Evolutionary conservation across 441 rosid species (phyloP).

Genomic region (Adansonia rubrostipa): DNA sequence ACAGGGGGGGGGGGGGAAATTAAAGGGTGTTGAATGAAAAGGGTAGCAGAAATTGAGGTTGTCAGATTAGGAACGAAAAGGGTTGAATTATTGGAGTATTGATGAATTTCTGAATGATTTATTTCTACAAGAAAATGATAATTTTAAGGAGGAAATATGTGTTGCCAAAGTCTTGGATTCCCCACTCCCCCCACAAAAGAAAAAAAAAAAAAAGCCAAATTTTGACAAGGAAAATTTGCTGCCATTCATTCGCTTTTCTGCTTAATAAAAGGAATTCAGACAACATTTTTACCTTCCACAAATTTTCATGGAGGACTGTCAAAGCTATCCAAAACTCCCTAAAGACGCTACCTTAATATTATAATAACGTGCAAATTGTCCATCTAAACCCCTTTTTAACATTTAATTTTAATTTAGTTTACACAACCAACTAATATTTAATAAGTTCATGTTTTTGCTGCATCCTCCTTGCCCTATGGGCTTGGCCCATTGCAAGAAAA

Average conservation of each 20-base stretch:
- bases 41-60: slow-evolving; percentile 15
- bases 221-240: neutral
- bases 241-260: neutral
- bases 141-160: too few relatives aligned
- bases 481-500: neutral
- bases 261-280: neutral
- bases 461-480: neutral
- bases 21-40: neutral
- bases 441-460: too few relatives aligned
- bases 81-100: neutral
- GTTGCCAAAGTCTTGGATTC: slow-evolving; percentile 1
- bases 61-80: neutral
- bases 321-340: too few relatives aligned
- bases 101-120: neutral
- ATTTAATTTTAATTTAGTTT: neutral
- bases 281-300: neutral
- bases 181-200: too few relatives aligned
- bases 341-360: too few relatives aligned
- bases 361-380: neutral
- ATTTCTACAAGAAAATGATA: too few relatives aligned
- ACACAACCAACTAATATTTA: too few relatives aligned
- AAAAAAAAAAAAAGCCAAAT: neutral
- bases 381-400: neutral
- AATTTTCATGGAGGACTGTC: neutral
- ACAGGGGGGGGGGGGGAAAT: neutral